These are phyloP conservation scores for Endoconidiophora laricicola DNA, from an alignment of 2,329 filamentous ascomycete species.

Conservation along the genomic window DNA sequence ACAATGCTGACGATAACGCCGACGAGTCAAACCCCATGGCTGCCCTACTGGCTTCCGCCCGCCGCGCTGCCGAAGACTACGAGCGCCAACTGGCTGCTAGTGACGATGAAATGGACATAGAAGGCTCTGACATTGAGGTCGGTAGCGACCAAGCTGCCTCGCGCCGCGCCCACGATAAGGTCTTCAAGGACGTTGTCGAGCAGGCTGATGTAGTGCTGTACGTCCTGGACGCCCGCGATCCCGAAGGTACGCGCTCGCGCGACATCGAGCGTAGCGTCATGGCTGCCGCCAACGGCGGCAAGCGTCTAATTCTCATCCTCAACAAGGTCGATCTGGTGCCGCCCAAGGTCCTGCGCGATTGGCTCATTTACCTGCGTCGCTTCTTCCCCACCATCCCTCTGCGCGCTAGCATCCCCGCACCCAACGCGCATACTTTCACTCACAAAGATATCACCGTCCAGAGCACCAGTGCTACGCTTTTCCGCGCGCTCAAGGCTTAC, in stretches of 20 bases:
- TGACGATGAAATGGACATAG: slow-evolving; percentile 40
- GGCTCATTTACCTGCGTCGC: slow-evolving; percentile 68
- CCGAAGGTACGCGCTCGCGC: slow-evolving; percentile 75
- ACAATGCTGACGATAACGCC: slow-evolving; percentile 40
- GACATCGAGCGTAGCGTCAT: slow-evolving; percentile 84
- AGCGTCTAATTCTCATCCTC: slow-evolving; percentile 76
- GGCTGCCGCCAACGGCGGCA: slow-evolving; percentile 68
- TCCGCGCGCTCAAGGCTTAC: slow-evolving; percentile 80
- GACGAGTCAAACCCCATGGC: slow-evolving; percentile 77
- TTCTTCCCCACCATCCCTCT: slow-evolving; percentile 87
- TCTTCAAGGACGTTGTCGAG: slow-evolving; percentile 86
- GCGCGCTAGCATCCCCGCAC: slow-evolving; percentile 63
- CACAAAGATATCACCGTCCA: slow-evolving; percentile 79
- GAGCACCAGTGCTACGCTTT: slow-evolving; percentile 67
- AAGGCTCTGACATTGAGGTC: slow-evolving; percentile 34
- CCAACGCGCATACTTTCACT: slow-evolving; percentile 82
- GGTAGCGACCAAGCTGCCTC: slow-evolving; percentile 43
- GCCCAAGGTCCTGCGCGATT: slow-evolving; percentile 62
- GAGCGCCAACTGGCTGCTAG: slow-evolving; percentile 46
- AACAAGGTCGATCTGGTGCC: slow-evolving; percentile 95
- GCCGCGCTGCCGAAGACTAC: slow-evolving; percentile 60
- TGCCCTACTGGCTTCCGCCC: slow-evolving; percentile 71
- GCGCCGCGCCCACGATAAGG: slow-evolving; percentile 80
- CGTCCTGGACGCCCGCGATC: slow-evolving; percentile 81
- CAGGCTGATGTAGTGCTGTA: slow-evolving; percentile 83